Evolutionary conservation across 1,139 yeast species (phyloP), one percentile per base, ranked within the genome.

Genomic region (Zygosaccharomyces sapae): DNA sequence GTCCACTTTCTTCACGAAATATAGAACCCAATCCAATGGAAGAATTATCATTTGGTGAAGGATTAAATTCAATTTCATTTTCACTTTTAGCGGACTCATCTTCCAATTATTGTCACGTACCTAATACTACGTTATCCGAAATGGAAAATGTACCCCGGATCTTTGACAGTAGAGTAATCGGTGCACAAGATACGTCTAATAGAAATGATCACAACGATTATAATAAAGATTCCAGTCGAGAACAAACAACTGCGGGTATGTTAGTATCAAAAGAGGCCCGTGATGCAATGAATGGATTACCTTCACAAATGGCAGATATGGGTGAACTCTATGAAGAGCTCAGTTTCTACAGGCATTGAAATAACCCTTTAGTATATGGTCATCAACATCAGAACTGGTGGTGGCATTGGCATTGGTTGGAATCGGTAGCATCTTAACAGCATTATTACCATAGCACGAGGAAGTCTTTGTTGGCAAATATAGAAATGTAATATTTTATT

Each of bases 271-370:
- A 24, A 29, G 34, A 29, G 13, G 35, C 42, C 13, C 10, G 12
- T 18, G 29, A 39, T n/a, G 42, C 39, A 12, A 36, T 43, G 22
- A 34, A 27, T 25, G 37, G 45, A 18, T 27, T 55, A 38, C 63
- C 62, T 12, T 57, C 61, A n/a, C 61, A 57, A 27, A 42, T 58
- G 10, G 45, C 57, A 10, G 51, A 53, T 12, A 41, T 51, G 5
- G 54, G 50, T 18, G 54, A 55, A 6, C 47, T 56, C 19, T 56
- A 54, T 27, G 63, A 59, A 25, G 64, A 60, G 38, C 58, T 57
- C 24, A 57, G 62, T 45, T 58, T 57, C 30, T 58, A 54, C 48
- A 55, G 47, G 38, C 55, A 58, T 37, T 54, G n/a, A 27, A 27
- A 27, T 27, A 10, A 9, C 12, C 12, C n/a, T 9, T 4, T 4